Base-by-base conservation (phyloP, 495 filamentous ascomycete species). In the Penicillium maclennaniae region DNA sequence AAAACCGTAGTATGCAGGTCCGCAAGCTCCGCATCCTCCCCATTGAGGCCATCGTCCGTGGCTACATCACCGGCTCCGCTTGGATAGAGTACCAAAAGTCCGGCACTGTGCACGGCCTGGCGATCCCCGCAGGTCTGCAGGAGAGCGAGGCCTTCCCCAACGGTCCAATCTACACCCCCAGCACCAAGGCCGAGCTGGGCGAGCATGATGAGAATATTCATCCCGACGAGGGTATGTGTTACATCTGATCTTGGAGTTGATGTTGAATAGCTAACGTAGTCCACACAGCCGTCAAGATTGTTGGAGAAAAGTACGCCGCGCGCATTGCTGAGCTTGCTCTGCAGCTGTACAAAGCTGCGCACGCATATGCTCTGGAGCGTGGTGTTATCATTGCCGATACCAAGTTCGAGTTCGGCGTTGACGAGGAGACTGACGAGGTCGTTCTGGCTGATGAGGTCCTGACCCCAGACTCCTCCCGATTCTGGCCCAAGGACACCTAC, bases 331-430 rank as follows among this genome's bases (percentile, higher is more conserved):
- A 82, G 17, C 75, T 95, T 9, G 82, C 87, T 8, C 61, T 97
- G 28, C 52, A 78, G 46, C 69, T 93, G 27, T 97, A 97, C 75
- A 81, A 81, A 51, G 74, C 80, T 47, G 91, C 87, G 4, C 78
- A 82, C 38, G 82, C 78, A 48, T 89, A 96, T 60, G 93, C 92
- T 4, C 73, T 76, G 12, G 79, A 83, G 55, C 80, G 83, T 8
- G 92, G 93, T 6, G 91, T 98, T 52, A 91, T 97, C 58, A 91
- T 97, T 47, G 92, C 91, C 14, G 87, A 92, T 68, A 92, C 87
- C 26, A 92, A 92, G 68, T 90, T 92, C 65, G 88, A 92, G 65
- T 88, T 90, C 67, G 87, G 75, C 10, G 72, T 95, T 17, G 90
- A 96, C 60, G 75, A 83, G 59, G 81, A 80, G 53, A 85, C 83